Evolutionary conservation across 257 asterid genomes (phyloP).

Genomic region (Lycium barbarum): DNA sequence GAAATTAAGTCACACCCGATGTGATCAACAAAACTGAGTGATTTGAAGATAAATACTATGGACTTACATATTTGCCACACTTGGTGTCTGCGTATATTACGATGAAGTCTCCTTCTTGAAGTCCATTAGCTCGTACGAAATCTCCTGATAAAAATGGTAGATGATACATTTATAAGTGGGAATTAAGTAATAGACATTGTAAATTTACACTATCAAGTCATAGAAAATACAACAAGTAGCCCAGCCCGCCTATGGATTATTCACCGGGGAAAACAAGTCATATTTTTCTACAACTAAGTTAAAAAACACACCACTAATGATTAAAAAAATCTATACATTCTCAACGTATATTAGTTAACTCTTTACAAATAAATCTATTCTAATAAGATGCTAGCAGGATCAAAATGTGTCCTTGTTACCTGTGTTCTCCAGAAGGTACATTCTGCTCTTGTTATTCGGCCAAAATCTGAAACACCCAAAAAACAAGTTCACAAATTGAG

Average conservation of each 20-base stretch:
- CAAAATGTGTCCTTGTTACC: conserved; percentile 47
- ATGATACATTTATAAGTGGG: background rate
- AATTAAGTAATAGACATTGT: too few species aligned
- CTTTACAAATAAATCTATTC: too few species aligned
- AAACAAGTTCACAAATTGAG: conserved; percentile 39
- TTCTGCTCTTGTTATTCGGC: conserved; percentile 83
- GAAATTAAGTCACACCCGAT: background rate
- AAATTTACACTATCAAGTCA: background rate
- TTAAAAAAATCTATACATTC: too few species aligned
- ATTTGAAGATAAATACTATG: background rate
- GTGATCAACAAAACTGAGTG: background rate
- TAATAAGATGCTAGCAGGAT: background rate
- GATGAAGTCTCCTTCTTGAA: conserved; percentile 57
- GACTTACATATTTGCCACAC: conserved; percentile 79
- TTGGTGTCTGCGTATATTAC: conserved; percentile 52
- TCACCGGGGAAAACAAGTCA: too few species aligned
- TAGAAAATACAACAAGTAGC: too few species aligned
- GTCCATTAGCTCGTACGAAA: conserved; percentile 50
- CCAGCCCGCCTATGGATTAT: too few species aligned
- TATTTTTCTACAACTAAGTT: too few species aligned
- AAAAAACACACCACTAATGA: too few species aligned
- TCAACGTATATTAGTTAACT: background rate
- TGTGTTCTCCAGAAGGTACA: conserved; percentile 94
- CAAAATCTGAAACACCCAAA: conserved; percentile 39
- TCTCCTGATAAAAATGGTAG: conserved; percentile 37